phyloP scores from a whole-genome alignment of 202 grass and related monocot genomes.

The Zizania palustris region DNA sequence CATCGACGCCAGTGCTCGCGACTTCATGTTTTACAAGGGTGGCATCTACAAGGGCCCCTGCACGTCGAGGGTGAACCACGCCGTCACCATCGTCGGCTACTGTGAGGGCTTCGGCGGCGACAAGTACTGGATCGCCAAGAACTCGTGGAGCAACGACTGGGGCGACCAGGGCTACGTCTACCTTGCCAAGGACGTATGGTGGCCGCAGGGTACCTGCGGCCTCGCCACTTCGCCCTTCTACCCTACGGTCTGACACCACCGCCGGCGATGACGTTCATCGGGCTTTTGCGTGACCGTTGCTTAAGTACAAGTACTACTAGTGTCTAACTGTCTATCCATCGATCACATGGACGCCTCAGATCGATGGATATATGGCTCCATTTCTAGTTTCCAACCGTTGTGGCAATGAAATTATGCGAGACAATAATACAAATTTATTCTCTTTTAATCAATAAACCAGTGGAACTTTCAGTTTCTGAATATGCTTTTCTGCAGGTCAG shows the following conservation, averaged over 20 bases:
- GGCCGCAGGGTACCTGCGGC: conserved; percentile 37
- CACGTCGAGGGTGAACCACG: conserved; percentile 39
- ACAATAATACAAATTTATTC: background rate
- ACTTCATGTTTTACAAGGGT: conserved; percentile 44
- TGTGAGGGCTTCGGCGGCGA: background rate
- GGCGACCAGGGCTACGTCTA: conserved; percentile 46
- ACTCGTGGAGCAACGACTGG: conserved; percentile 58
- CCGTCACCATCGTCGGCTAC: conserved; percentile 46
- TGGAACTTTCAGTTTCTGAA: too few relatives aligned
- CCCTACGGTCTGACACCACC: conserved; percentile 14
- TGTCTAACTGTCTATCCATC: too few relatives aligned
- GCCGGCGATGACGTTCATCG: too few relatives aligned
- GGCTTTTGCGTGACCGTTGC: background rate
- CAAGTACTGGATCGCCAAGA: conserved; percentile 59
- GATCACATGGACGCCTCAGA: background rate
- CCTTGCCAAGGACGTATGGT: conserved; percentile 39
- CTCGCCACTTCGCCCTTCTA: conserved; percentile 30
- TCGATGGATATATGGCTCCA: background rate
- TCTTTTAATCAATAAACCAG: background rate
- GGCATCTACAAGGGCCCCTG: conserved; percentile 43
- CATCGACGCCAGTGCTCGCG: conserved; percentile 23
- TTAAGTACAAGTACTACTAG: background rate
- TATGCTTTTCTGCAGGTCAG: too few relatives aligned
- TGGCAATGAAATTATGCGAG: background rate
- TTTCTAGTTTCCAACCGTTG: background rate